These are phyloP conservation scores for Tubosaeta sp. DNA, from an alignment of 768 basidiomycete species.

Conservation along the genomic window DNA sequence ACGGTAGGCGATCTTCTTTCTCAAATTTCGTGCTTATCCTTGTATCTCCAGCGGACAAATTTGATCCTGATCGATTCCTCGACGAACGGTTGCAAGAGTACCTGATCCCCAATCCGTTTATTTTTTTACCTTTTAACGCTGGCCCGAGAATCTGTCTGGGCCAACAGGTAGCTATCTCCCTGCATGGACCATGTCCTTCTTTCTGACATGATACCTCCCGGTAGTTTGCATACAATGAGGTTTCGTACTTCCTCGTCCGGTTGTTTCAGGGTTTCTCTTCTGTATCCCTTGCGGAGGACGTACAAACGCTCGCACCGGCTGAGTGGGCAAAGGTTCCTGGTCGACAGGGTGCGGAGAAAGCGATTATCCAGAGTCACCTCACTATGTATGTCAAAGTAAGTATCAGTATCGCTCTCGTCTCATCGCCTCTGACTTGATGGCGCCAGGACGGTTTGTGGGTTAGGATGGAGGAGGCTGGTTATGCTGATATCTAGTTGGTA, in stretches of 20 bases:
- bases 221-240: conserved; percentile 64
- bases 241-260: conserved; percentile 59
- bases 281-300: conserved; percentile 36
- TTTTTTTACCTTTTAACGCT: conserved; percentile 42
- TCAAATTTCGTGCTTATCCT: not conserved
- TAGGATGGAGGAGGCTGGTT: conserved; percentile 19
- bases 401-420: not conserved
- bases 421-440: not conserved
- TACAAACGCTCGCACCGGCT: conserved; percentile 43
- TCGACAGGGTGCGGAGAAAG: conserved; percentile 43
- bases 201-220: not conserved
- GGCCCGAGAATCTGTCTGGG: conserved; percentile 37
- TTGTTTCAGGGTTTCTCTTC: conserved; percentile 52
- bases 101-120: conserved; percentile 50
- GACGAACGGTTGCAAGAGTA: conserved; percentile 57
- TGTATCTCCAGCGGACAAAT: conserved; percentile 43
- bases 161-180: conserved; percentile 29
- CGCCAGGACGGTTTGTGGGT: conserved; percentile 25
- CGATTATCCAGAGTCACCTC: conserved; percentile 44
- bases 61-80: conserved; percentile 67
- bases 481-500: not conserved
- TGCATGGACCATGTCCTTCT: not conserved
- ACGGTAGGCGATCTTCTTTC: conserved; percentile 35
- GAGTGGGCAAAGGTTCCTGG: conserved; percentile 35
- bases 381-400: conserved; percentile 50